phyloP scores from a whole-genome alignment of 768 basidiomycete species.

The Tremella mesenterica region DNA sequence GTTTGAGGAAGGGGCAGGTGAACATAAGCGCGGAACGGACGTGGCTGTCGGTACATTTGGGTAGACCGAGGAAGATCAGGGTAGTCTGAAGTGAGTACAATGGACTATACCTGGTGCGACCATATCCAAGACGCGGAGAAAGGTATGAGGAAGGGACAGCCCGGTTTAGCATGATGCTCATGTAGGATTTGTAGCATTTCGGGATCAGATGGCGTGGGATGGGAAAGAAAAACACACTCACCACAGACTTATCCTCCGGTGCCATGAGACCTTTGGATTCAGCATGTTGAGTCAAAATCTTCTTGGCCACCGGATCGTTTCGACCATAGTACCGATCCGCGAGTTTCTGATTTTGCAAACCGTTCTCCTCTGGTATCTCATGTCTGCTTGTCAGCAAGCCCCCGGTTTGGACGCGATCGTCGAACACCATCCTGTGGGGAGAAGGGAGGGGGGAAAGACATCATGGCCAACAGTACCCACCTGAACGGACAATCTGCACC shows the following conservation, averaged over 20 bases:
- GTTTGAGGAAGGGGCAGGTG: slow-evolving; percentile 38
- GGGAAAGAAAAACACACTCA: slow-evolving; percentile 50
- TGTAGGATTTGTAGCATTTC: too few relatives aligned
- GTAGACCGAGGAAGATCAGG: slow-evolving; percentile 39
- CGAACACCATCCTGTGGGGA: too few relatives aligned
- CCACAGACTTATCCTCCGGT: slow-evolving; percentile 78
- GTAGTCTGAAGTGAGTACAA: slow-evolving; percentile 43
- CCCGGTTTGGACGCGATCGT: neutral
- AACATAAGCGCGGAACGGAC: slow-evolving; percentile 30
- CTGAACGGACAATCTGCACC: slow-evolving; percentile 86
- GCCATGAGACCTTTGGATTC: slow-evolving; percentile 72
- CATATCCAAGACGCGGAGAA: too few relatives aligned
- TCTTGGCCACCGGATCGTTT: slow-evolving; percentile 88
- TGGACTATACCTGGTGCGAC: too few relatives aligned
- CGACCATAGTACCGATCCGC: slow-evolving; percentile 87
- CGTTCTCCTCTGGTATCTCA: slow-evolving; percentile 75
- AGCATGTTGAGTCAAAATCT: slow-evolving; percentile 73
- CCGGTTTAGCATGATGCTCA: too few relatives aligned
- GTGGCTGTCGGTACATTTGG: slow-evolving; percentile 28
- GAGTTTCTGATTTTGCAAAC: slow-evolving; percentile 81
- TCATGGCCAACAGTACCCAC: too few relatives aligned
- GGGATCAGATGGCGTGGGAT: too few relatives aligned
- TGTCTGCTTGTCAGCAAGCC: slow-evolving; percentile 52
- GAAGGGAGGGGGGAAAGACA: too few relatives aligned
- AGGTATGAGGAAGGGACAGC: too few relatives aligned